Base-by-base conservation (phyloP, 768 basidiomycete species). In the Tephrocybe sp. region DNA sequence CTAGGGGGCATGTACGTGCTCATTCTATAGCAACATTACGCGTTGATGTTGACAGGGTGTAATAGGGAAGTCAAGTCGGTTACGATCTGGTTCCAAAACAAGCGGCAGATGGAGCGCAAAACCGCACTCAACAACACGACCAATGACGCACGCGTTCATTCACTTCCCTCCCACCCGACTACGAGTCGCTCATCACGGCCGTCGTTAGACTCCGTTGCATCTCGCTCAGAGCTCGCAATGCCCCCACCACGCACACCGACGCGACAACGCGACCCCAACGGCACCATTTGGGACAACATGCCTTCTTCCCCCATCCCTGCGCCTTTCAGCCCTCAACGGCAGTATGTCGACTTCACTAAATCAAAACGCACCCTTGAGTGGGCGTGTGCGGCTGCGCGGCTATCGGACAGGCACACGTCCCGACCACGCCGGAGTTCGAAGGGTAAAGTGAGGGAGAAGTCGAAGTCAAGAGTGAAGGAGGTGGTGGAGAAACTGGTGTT, bases 1-100 rank as follows among this genome's bases (percentile, higher is more conserved):
- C 71, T 80, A 10, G 83, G 83, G 11, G 75, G 72, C 63, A 87
- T 89, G 87, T 88, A 68, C 63, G 85, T 73, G 12, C 4, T 50
- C 34, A 30, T n/a, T 17, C 4, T 12, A 20, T 15, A 45, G 30
- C 34, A 30, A 5, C 28, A 38, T 41, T 20, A 52, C 53, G 44
- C 51, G 39, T 50, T 54, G 15, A 26, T 54, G 48, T 57, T 58
- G 41, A 49, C 23, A 24, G 18, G 50, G 18, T 32, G 24, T 38
- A 24, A 15, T 54, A 85, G 84, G 84, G 83, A 85, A 63, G 73
- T 78, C 24, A 84, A 83, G 58, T 84, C 83, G 1, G 83, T 85
- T 47, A 85, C 86, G n/a, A 84, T 89, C 34, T 90, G 88, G 88
- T 89, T 89, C 65, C 88, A 90, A 68, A 90, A 90, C 65, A 88